Percentiles rank a stretch among this genome's conserved stretches.
These are phyloP conservation scores for Torulaspora delbrueckii DNA, from an alignment of 805 yeast genomes.

Conservation along the genomic window DNA sequence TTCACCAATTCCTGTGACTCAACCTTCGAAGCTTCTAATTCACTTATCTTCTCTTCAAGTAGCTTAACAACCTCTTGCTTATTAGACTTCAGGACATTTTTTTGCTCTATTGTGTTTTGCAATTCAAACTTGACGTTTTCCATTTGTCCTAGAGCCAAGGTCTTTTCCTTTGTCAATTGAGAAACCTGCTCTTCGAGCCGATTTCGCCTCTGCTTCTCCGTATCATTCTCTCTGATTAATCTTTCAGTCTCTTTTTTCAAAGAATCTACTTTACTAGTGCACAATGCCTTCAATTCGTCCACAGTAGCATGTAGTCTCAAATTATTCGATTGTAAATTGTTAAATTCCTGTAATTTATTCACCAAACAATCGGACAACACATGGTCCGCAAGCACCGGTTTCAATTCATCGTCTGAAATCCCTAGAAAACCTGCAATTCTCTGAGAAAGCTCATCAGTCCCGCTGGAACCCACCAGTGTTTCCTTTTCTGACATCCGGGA, in stretches of 20 bases:
- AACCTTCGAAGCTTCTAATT: slow-evolving; percentile 20
- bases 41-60: slow-evolving; percentile 30
- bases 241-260: slow-evolving; percentile 31
- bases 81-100: slow-evolving; percentile 16
- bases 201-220: slow-evolving; percentile 20
- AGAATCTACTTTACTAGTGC: slow-evolving; percentile 32
- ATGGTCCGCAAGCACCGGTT: neutral
- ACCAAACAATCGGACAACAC: neutral
- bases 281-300: slow-evolving; percentile 39
- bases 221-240: slow-evolving; percentile 22
- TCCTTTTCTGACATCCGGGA: slow-evolving; percentile 6
- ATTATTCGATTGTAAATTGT: slow-evolving; percentile 38
- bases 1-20: slow-evolving; percentile 18
- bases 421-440: slow-evolving; percentile 37
- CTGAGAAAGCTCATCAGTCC: neutral
- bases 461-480: neutral
- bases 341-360: slow-evolving; percentile 33
- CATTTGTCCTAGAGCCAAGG: slow-evolving; percentile 8
- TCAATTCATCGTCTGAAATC: slow-evolving; percentile 26
- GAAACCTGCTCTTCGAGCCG: slow-evolving; percentile 21
- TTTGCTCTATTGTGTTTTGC: slow-evolving; percentile 12
- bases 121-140: slow-evolving; percentile 7
- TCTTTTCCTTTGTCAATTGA: slow-evolving; percentile 16
- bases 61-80: slow-evolving; percentile 25
- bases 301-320: slow-evolving; percentile 37